Percentiles rank a stretch among this genome's conserved stretches.
phyloP scores from a whole-genome alignment of 768 basidiomycete species.

The Mycena galopus region DNA sequence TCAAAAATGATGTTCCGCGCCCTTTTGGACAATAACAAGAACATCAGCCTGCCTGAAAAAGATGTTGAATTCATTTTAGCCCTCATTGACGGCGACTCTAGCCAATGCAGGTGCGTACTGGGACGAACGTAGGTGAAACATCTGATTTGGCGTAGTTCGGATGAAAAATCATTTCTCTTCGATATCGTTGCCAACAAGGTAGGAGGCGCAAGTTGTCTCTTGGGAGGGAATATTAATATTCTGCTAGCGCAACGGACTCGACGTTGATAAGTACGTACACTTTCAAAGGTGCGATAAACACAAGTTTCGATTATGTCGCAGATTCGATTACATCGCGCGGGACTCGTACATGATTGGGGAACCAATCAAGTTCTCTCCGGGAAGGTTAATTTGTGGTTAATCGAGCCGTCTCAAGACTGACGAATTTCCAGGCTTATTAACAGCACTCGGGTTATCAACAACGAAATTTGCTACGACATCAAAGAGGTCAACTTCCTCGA shows the following conservation, averaged over 20 bases:
- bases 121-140: background rate
- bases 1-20: conserved; percentile 88
- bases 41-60: conserved; percentile 59
- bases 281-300: conserved; percentile 4
- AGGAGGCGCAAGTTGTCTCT: too few relatives aligned
- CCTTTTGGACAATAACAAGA: conserved; percentile 69
- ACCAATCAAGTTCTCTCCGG: conserved; percentile 63
- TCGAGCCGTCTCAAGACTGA: background rate
- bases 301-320: conserved; percentile 50
- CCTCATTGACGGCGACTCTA: conserved; percentile 75
- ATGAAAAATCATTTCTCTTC: conserved; percentile 81
- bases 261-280: conserved; percentile 82
- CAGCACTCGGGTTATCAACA: conserved; percentile 80
- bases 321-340: conserved; percentile 86
- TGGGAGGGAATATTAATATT: too few relatives aligned
- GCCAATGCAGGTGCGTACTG: conserved; percentile 59
- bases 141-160: conserved; percentile 40
- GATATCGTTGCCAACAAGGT: conserved; percentile 90
- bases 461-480: conserved; percentile 84
- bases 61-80: conserved; percentile 80
- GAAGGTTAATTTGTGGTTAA: conserved; percentile 51
- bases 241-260: conserved; percentile 84
- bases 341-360: conserved; percentile 83
- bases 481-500: conserved; percentile 85
- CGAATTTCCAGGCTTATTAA: conserved; percentile 68